Conservation (phyloP, 164 flowering plant genomes). For the Chloranthus sessilifolius region DNA sequence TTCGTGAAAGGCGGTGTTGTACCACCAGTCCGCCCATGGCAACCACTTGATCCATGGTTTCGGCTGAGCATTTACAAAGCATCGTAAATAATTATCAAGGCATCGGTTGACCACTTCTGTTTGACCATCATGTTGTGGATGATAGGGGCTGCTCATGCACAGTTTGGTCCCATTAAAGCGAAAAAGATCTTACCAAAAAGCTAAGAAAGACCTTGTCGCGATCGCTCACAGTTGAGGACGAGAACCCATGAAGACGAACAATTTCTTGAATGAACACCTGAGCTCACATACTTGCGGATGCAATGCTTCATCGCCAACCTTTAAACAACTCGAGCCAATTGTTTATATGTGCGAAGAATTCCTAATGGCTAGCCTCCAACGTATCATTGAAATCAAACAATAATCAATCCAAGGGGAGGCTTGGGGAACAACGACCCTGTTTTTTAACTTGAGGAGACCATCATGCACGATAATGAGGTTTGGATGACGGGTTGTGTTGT, state of each 20-base stretch:
- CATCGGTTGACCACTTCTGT: not conserved
- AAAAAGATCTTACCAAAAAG: conserved; percentile 4
- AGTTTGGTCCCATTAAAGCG: not conserved
- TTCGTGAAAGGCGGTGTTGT: conserved; percentile 6
- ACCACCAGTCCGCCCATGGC: conserved; percentile 2
- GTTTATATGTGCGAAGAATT: no score
- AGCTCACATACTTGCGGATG: not conserved
- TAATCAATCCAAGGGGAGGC: no score
- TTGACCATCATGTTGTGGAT: conserved; percentile 7
- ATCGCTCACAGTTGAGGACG: not conserved
- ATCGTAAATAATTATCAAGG: conserved; percentile 2
- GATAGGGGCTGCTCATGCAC: not conserved
- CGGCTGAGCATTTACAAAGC: not conserved
- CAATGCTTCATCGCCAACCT: no score
- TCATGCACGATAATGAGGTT: no score
- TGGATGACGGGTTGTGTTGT: no score
- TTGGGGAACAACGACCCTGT: no score
- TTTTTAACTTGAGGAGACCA: no score
- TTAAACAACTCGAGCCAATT: no score
- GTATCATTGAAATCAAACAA: no score
- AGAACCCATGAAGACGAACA: conserved; percentile 4
- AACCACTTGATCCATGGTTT: not conserved
- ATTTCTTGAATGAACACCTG: not conserved
- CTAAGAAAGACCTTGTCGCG: conserved; percentile 2
- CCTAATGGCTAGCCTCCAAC: no score